phyloP scores from a whole-genome alignment of 2,329 filamentous ascomycete species.

The Colletotrichum liriopes region DNA sequence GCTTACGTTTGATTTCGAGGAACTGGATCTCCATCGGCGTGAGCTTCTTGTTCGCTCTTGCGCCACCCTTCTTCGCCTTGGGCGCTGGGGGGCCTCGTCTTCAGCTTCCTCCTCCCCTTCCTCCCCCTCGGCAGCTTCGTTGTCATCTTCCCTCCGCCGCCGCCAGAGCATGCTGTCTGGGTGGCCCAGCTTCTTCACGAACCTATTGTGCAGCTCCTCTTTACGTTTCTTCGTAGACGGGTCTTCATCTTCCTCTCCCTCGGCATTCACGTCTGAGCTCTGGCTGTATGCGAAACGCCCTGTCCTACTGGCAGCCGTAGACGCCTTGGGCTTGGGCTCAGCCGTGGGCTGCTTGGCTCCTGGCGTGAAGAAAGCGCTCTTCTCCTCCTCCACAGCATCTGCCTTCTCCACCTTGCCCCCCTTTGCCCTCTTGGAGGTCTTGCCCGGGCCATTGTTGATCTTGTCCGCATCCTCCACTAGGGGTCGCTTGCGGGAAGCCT shows the following conservation, averaged over 20 bases:
- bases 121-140: slow-evolving; percentile 68
- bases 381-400: slow-evolving; percentile 54
- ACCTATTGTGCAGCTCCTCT: slow-evolving; percentile 83
- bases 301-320: slow-evolving; percentile 59
- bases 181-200: slow-evolving; percentile 91
- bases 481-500: slow-evolving; percentile 64
- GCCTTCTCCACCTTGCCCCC: slow-evolving; percentile 54
- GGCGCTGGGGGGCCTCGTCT: slow-evolving; percentile 65
- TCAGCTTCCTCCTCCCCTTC: slow-evolving; percentile 72
- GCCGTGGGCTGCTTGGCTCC: slow-evolving; percentile 44
- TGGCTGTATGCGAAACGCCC: slow-evolving; percentile 68
- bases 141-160: slow-evolving; percentile 67
- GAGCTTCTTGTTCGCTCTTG: slow-evolving; percentile 75
- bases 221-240: slow-evolving; percentile 70
- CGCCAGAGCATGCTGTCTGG: slow-evolving; percentile 84
- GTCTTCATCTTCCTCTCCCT: slow-evolving; percentile 64
- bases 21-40: slow-evolving; percentile 96
- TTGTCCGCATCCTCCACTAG: slow-evolving; percentile 64
- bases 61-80: slow-evolving; percentile 76
- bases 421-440: slow-evolving; percentile 63
- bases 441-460: slow-evolving; percentile 58
- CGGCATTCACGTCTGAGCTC: slow-evolving; percentile 54
- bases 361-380: slow-evolving; percentile 54
- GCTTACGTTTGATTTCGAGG: slow-evolving; percentile 91
- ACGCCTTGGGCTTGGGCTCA: slow-evolving; percentile 44